Evolutionary conservation across 1,139 yeast genomes (phyloP).

Genomic region (Candida sanyaensis): DNA sequence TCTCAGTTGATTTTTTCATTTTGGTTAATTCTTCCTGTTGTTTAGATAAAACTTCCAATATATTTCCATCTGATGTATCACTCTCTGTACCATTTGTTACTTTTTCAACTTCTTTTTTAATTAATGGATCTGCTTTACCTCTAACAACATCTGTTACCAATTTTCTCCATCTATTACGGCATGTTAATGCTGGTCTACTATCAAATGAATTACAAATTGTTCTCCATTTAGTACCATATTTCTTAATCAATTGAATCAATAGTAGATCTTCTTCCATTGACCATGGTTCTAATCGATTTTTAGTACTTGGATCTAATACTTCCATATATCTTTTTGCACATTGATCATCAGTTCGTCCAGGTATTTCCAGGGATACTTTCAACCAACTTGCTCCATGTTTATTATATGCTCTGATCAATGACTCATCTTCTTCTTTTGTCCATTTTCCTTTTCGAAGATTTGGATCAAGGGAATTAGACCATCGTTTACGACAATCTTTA

Average conservation of each 20-base stretch:
- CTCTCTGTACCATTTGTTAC: constrained; percentile 25
- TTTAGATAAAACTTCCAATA: constrained; percentile 15
- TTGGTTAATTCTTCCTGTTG: constrained; percentile 16
- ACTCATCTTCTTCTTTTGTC: constrained; percentile 82
- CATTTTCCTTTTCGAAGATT: constrained; percentile 80
- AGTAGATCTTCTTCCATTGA: constrained; percentile 70
- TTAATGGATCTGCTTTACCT: constrained; percentile 49
- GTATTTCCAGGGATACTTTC: constrained; percentile 70
- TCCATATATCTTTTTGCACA: constrained; percentile 91
- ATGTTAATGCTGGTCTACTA: constrained; percentile 85
- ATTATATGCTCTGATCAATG: constrained; percentile 61
- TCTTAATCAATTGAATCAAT: constrained; percentile 64
- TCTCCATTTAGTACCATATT: constrained; percentile 91
- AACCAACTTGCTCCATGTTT: constrained; percentile 85
- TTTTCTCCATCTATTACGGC: constrained; percentile 91
- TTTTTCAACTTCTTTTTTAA: constrained; percentile 37
- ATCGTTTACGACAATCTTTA: constrained; percentile 71
- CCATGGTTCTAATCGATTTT: constrained; percentile 83
- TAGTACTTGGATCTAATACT: constrained; percentile 80
- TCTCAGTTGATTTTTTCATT: constrained; percentile 3
- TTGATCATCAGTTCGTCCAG: constrained; percentile 92
- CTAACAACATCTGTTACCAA: constrained; percentile 75
- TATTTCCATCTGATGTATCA: constrained; percentile 3
- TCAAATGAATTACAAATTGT: constrained; percentile 70
- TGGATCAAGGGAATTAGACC: constrained; percentile 85